phyloP scores from a whole-genome alignment of 768 basidiomycete species.

The Phylloporus sp. region DNA sequence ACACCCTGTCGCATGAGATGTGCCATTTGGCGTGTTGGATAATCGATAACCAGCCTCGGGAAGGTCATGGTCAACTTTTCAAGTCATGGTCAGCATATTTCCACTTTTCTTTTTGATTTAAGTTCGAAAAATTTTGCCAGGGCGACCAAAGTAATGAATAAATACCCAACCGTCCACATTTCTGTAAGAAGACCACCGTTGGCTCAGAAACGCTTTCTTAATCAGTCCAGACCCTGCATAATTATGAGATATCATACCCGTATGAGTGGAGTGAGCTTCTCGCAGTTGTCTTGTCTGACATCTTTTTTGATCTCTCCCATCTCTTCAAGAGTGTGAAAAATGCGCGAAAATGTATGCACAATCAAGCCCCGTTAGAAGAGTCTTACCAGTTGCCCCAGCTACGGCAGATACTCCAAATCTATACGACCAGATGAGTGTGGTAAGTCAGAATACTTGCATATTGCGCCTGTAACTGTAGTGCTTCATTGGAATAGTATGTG shows the following conservation, averaged over 20 bases:
- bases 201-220: background rate
- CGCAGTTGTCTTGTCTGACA: background rate
- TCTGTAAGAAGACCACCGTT: slow-evolving; percentile 44
- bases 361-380: background rate
- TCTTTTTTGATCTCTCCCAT: slow-evolving; percentile 4
- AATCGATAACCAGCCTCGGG: slow-evolving; percentile 64
- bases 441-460: slow-evolving; percentile 30
- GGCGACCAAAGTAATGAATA: slow-evolving; percentile 69
- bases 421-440: slow-evolving; percentile 63
- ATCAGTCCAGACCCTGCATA: slow-evolving; percentile 54
- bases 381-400: slow-evolving; percentile 38
- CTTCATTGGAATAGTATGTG: slow-evolving; percentile 48
- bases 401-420: slow-evolving; percentile 72
- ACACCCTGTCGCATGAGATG: slow-evolving; percentile 89
- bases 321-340: slow-evolving; percentile 51
- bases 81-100: slow-evolving; percentile 56
- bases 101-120: background rate
- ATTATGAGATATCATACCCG: slow-evolving; percentile 72
- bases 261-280: slow-evolving; percentile 64
- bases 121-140: slow-evolving; percentile 25
- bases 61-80: slow-evolving; percentile 70
- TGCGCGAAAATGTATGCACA: slow-evolving; percentile 57
- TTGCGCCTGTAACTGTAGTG: background rate
- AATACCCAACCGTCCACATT: slow-evolving; percentile 64
- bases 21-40: slow-evolving; percentile 88